Conservation (phyloP, 495 filamentous ascomycete species). For the Cercophora newfieldiana region DNA sequence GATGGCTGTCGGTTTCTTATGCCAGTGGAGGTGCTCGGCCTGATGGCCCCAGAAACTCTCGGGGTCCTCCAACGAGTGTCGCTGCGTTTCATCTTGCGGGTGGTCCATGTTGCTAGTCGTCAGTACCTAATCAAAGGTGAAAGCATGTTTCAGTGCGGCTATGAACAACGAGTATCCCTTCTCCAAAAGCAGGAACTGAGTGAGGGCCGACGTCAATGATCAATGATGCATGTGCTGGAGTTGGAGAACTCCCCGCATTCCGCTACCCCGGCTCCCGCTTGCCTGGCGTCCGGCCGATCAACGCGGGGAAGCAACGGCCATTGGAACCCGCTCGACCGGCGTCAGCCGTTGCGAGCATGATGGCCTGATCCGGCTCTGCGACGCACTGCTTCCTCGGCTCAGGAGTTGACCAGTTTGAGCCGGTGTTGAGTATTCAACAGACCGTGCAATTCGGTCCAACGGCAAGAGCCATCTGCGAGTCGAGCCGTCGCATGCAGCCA, state of each 20-base stretch:
- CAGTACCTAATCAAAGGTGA: background rate
- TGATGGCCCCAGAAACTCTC: conserved; percentile 77
- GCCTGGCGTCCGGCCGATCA: background rate
- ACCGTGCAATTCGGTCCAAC: background rate
- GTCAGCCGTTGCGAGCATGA: background rate
- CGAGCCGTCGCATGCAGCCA: background rate
- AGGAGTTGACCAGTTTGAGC: background rate
- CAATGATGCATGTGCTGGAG: background rate
- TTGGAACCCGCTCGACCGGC: background rate
- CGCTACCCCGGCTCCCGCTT: background rate
- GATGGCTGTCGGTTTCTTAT: conserved; percentile 60
- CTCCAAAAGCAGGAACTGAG: background rate
- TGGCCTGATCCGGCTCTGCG: background rate
- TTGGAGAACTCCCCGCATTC: background rate
- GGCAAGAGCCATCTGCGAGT: background rate
- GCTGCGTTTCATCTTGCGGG: conserved; percentile 53
- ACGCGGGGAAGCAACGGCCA: background rate
- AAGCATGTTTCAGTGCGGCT: background rate
- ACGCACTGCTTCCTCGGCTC: background rate
- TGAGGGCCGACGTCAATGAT: background rate
- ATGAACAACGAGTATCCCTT: background rate
- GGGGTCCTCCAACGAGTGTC: conserved; percentile 59
- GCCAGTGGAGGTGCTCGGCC: conserved; percentile 75
- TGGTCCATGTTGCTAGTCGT: background rate
- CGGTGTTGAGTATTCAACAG: background rate